Percentiles rank a stretch among this genome's conserved stretches.
These are phyloP conservation scores for Mortierella sp. DNA, from an alignment of 371 early-diverging fungal species.

Conservation along the genomic window DNA sequence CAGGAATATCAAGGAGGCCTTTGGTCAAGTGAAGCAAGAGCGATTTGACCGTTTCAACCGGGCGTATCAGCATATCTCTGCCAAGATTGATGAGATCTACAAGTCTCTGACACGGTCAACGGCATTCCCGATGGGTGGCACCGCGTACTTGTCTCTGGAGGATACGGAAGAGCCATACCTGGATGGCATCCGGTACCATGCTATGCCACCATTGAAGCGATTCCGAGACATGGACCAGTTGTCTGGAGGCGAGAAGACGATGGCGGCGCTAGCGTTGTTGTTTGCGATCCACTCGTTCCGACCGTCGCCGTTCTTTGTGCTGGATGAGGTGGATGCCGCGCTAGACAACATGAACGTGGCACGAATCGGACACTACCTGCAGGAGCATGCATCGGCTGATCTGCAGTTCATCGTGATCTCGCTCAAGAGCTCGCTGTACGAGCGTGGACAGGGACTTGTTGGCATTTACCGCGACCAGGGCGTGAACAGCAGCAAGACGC, in stretches of 20 bases:
- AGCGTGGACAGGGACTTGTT: conserved; percentile 94
- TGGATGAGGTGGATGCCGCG: conserved; percentile 99
- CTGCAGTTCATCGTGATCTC: conserved; percentile 99
- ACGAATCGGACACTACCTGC: conserved; percentile 92
- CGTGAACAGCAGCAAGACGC: conserved; percentile 81
- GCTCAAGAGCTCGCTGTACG: conserved; percentile 96
- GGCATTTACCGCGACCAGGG: conserved; percentile 97
- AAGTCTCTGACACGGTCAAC: conserved; percentile 90
- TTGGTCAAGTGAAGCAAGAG: conserved; percentile 84
- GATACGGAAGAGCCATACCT: conserved; percentile 96
- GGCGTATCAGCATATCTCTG: conserved; percentile 93
- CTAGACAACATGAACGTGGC: conserved; percentile 98
- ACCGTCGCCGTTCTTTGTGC: conserved; percentile 98
- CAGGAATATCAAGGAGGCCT: conserved; percentile 82
- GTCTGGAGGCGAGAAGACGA: conserved; percentile 99
- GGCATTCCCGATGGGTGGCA: conserved; percentile 91
- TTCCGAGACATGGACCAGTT: conserved; percentile 99
- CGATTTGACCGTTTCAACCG: conserved; percentile 84
- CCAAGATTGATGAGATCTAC: conserved; percentile 94
- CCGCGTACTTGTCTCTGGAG: conserved; percentile 95
- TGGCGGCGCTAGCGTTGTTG: conserved; percentile 96
- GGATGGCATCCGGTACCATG: conserved; percentile 96
- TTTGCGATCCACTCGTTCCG: conserved; percentile 97
- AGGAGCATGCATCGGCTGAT: conserved; percentile 63
- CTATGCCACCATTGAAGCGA: conserved; percentile 99